Base-by-base conservation (phyloP, 2,329 filamentous ascomycete species). In the Aspergillus flavus region DNA sequence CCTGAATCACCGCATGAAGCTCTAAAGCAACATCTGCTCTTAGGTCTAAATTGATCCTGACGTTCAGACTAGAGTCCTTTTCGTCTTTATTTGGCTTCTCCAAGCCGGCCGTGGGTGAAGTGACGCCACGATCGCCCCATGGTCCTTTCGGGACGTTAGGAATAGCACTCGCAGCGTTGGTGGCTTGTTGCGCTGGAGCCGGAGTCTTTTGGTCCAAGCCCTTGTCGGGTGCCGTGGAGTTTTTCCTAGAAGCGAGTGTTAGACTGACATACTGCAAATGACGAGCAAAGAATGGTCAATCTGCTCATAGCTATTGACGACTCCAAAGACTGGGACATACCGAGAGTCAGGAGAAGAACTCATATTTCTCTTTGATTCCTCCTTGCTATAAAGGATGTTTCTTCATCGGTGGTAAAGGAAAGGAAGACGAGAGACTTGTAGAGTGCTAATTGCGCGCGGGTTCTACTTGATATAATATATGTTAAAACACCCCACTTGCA, bases 21-120 rank as follows among this genome's bases (percentile, higher is more conserved):
- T 62, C 60, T 54, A 62, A 23, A 7, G 46, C 43, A 6, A 58
- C 60, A 58, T 62, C 60, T n/a, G 60, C 60, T 32, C 60, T 32
- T 28, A 62, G 28, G 26, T 62, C 56, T 23, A 62, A n/a, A 21
- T 62, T 58, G 46, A 62, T 46, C 10, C 60, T 48, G 14, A 58
- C 48, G 23, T 62, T 62, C 6, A 62, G 23, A 36, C 55, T 62
- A 9, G 60, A 62, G 34, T 36, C 34, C 4, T 36, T 36, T 14
- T 43, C 34, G 0, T 61, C 48, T 19, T 52, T 21, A 12, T 11
- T 41, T 19, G 41, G 32, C 41, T 50, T 48, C 1, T 10, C 48
- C 26, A 53, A 30, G 11, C 59, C 59, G 4, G 59, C 39, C 52
- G 16, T 56, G n/a, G 41, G 52, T 4, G 53, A 61, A 14, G 52